Base-by-base conservation (phyloP, 768 basidiomycete genomes). In the Russula ochroleuca region DNA sequence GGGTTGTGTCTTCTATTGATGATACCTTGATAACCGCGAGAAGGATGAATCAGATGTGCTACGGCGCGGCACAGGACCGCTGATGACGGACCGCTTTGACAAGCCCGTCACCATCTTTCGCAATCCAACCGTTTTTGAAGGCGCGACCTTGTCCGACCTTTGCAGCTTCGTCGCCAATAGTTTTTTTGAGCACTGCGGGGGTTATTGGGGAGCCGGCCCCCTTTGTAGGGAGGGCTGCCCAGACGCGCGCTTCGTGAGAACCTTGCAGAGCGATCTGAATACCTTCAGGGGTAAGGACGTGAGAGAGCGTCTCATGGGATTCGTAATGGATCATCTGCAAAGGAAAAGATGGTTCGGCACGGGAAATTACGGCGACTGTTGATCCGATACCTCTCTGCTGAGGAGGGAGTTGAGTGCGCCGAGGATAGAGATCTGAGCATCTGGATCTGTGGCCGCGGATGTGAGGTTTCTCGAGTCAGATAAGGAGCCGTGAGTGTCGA, bases 41-140 rank as follows among this genome's bases (percentile, higher is more conserved):
- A 48, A 28, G 11, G 15, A 40, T 8, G n/a, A 19, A 62, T 67
- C n/a, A 67, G 59, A n/a, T 23, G 41, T 54, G 71, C 37, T 51
- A 71, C 40, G 43, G 64, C 21, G 21, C 9, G 37, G 28, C 5
- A n/a, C 23, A 31, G 45, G 43, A 28, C n/a, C 28, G 43, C 61
- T 66, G n/a, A 13, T 35, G 54, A 82, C 91, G 68, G 66, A 96
- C 95, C 66, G 87, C 79, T 77, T 90, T 90, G 51, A 96, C 85
- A 68, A 99, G 84, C 21, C 90, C 92, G 66, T 84, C 82, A 9
- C 90, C 92, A 67, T 96, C 90, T 75, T 98, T 98, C 23, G 79
- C 81, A 66, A 98, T 93, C 97, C 97, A 99, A 61, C 90, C 91
- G 69, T 90, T 94, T 78, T 95, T 98, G 83, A 99, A 97, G 21